Evolutionary conservation across 2,329 filamentous ascomycete genomes (phyloP), one percentile per base, ranked within the genome.

Genomic region (Sporothrix pseudoabietina): DNA sequence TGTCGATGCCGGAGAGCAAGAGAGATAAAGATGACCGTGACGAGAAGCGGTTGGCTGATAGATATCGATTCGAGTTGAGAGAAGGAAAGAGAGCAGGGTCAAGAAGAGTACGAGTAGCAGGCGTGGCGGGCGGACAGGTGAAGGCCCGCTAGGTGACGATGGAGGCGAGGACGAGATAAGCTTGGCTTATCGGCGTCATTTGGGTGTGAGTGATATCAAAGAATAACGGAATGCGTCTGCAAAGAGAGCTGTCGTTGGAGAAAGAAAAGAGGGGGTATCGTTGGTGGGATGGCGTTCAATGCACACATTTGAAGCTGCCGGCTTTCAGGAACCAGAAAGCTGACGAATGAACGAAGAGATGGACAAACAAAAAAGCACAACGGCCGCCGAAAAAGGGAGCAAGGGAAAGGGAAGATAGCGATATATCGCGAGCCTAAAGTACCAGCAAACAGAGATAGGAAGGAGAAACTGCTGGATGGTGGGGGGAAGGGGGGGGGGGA

Each of bases 181-280:
- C 83, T 81, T 83, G 82, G 82, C 83, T 86, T 86, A 86, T 87
- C 83, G 82, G 83, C 83, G 85, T 87, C 86, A 88, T 88, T 85
- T 82, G 82, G 73, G 74, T 76, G 75, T 74, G 55, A 30, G 61
- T 69, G 71, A 73, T 72, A 73, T 71, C 55, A 68, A 66, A n/a
- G 30, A 73, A 74, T 78, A 77, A 77, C 71, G 39, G 44, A 71
- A 73, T 61, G 71, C 71, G 72, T 70, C 63, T 66, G 71, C 47
- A 71, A 59, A 65, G 52, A 30, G 14, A 22, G 39, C 32, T 30
- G 22, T 10, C 59, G 47, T 14, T 47, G 30, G 54, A 68, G 47
- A 30, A 47, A 32, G 39, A 39, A 71, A 16, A 54, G 10, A 30
- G 47, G 66, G 47, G 47, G 47, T 39, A 14, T 35, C 30, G 10